These are phyloP conservation scores for Drosera capensis DNA, from an alignment of 148 eudicot species.

Conservation along the genomic window DNA sequence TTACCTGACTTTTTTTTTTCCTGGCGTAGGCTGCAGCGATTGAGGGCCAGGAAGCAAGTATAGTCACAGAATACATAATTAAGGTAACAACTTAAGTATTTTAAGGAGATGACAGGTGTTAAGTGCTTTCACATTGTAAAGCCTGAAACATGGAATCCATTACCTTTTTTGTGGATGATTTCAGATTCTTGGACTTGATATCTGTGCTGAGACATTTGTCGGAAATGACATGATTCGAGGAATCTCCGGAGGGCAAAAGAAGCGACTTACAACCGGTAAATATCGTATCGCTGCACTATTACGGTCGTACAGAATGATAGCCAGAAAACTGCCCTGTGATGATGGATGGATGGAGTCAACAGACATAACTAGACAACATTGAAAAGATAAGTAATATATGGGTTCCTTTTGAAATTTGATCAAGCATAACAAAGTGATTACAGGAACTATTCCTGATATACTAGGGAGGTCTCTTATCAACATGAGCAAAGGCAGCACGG, in stretches of 20 bases:
- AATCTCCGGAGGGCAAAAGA: slow-evolving; percentile 80
- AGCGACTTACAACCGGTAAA: slow-evolving; percentile 70
- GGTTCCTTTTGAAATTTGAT: no score
- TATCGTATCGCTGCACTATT: no score
- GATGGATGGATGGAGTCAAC: no score
- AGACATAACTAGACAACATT: no score
- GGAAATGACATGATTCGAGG: slow-evolving; percentile 81
- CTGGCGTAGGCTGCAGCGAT: slow-evolving; percentile 49
- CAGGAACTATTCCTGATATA: no score
- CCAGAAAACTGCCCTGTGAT: no score
- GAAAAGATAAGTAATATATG: no score
- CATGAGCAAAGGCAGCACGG: not conserved
- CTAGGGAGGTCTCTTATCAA: not conserved
- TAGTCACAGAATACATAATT: slow-evolving; percentile 61
- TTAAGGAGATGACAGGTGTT: not conserved
- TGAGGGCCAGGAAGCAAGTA: slow-evolving; percentile 64
- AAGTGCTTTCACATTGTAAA: not conserved
- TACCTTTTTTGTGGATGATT: not conserved
- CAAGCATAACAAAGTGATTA: no score
- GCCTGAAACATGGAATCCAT: not conserved
- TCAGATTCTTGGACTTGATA: slow-evolving; percentile 80
- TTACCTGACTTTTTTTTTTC: not conserved
- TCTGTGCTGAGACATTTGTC: slow-evolving; percentile 69
- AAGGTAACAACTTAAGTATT: slow-evolving; percentile 27
- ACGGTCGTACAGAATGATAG: no score